phyloP scores from a whole-genome alignment of 441 rosid genomes.

The Eruca vesicaria region DNA sequence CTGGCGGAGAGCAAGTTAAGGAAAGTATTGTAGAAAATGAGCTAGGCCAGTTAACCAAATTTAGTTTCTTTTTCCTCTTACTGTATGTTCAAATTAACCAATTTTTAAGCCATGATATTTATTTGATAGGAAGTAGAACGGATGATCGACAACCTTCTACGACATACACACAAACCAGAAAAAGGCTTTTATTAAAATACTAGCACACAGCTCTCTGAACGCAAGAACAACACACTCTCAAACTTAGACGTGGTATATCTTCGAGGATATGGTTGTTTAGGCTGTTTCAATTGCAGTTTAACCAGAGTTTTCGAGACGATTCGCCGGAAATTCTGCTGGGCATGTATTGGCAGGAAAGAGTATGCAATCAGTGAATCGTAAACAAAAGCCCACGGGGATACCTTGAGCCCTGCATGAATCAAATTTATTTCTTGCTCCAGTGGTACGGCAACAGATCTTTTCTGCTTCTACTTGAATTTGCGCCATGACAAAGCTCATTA shows the following conservation, averaged over 20 bases:
- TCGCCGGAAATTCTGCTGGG: background rate
- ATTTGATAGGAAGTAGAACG: too few species aligned
- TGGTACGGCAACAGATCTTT: background rate
- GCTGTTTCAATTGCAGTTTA: background rate
- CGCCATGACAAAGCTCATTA: background rate
- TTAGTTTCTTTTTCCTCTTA: too few species aligned
- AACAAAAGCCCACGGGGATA: background rate
- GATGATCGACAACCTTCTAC: too few species aligned
- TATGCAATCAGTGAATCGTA: background rate
- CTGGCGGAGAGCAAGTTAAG: too few species aligned
- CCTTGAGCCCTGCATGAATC: background rate
- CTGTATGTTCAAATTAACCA: too few species aligned
- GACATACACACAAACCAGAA: too few species aligned
- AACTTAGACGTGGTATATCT: background rate
- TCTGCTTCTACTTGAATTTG: background rate
- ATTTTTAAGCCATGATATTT: too few species aligned
- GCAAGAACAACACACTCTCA: background rate
- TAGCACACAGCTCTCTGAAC: background rate
- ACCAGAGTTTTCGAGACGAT: background rate
- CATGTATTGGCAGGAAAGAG: background rate
- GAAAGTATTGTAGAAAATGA: too few species aligned
- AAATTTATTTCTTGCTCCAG: background rate
- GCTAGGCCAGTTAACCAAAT: too few species aligned
- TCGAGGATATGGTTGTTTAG: background rate
- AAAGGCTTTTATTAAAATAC: too few species aligned